Evolutionary conservation across 768 basidiomycete species (phyloP).

Genomic region (Amanita jacksonii): DNA sequence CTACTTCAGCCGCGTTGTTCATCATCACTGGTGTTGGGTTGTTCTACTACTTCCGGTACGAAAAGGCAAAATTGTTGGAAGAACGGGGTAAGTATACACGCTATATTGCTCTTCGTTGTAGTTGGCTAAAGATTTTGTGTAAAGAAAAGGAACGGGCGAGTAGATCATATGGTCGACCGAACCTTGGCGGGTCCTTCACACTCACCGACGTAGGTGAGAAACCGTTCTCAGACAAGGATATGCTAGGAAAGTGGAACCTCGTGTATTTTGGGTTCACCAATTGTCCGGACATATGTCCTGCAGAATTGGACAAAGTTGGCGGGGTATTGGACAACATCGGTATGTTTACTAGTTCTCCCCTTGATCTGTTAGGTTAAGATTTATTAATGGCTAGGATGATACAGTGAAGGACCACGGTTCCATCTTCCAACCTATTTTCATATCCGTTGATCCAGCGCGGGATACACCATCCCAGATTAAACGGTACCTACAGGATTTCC

Average conservation of each 20-base stretch:
- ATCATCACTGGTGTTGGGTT: slow-evolving; percentile 74
- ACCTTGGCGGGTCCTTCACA: slow-evolving; percentile 86
- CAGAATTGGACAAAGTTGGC: slow-evolving; percentile 94
- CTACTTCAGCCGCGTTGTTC: slow-evolving; percentile 75
- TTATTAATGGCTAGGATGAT: too few species aligned
- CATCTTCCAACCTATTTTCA: slow-evolving; percentile 83
- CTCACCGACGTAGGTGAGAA: slow-evolving; percentile 58
- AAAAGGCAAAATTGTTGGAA: slow-evolving; percentile 73
- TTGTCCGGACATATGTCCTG: slow-evolving; percentile 98
- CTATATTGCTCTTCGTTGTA: not conserved
- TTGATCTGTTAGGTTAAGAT: too few species aligned
- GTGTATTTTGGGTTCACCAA: slow-evolving; percentile 99
- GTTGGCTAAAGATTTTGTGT: slow-evolving; percentile 1
- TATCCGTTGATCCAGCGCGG: slow-evolving; percentile 93
- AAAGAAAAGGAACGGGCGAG: slow-evolving; percentile 67
- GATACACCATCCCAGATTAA: slow-evolving; percentile 58
- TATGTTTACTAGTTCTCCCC: slow-evolving; percentile 18
- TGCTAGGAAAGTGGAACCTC: slow-evolving; percentile 86
- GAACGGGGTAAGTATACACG: slow-evolving; percentile 49
- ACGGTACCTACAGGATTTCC: slow-evolving; percentile 76
- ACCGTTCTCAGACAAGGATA: slow-evolving; percentile 72
- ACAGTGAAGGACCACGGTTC: slow-evolving; percentile 66
- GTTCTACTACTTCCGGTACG: slow-evolving; percentile 80
- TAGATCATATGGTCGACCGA: slow-evolving; percentile 72
- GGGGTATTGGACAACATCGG: slow-evolving; percentile 64